Base-by-base conservation (phyloP, 2,329 filamentous ascomycete genomes). In the Colletotrichum karsti region DNA sequence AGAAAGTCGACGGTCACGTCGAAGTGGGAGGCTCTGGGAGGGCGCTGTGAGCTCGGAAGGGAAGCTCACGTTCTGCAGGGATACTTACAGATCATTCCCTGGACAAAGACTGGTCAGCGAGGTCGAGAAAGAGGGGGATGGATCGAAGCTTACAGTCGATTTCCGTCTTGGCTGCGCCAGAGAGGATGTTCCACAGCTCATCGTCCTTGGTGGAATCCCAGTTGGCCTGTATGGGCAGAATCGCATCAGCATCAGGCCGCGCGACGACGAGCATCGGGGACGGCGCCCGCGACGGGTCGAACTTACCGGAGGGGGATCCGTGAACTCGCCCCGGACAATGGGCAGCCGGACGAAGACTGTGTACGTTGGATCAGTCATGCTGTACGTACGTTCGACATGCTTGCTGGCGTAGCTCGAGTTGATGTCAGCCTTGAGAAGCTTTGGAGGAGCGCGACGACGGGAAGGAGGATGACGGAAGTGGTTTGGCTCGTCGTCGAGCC, bases 331-430 rank as follows among this genome's bases (percentile, higher is more conserved):
- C 63, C 96, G 89, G 37, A 92, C 89, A 75, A 97, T 97, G 24
- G 96, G 96, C n/a, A 98, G 87, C 70, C 95, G 88, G 71, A 99
- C 89, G 75, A 97, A 93, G 67, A 97, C 91, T 13, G 93, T 97
- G 77, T 89, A 91, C 37, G 79, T 84, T 46, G 87, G 85, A 60
- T 89, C 85, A 81, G 88, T 70, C 80, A 83, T 83, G 63, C 55
- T 55, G 62, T 57, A 12, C 37, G 37, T 64, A 26, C 26, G 53
- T n/a, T 67, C 60, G 37, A 64, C 67, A 68, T 71, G 59, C 60
- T 63, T 62, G 57, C 48, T 55, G 62, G 44, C 15, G 37, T 30
- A 53, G 60, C 53, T 67, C 46, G 33, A 12, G 51, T 66, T 69
- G 44, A 26, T 66, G 53, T 33, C 50, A 61, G 62, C 35, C 37